Base-by-base conservation (phyloP, 305 asterid species). In the Rubia occidens region DNA sequence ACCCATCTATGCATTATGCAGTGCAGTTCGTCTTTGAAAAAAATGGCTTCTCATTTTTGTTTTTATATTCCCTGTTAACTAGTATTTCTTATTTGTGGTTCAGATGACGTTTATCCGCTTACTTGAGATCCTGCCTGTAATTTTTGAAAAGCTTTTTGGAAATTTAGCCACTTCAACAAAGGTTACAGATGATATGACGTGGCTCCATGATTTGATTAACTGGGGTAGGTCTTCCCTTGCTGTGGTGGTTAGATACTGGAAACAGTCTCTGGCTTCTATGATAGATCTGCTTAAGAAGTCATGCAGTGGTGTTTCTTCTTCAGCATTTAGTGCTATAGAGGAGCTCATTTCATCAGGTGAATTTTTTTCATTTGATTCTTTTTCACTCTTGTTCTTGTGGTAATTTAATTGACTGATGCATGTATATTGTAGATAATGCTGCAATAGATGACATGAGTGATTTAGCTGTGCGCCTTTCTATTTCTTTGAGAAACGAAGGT, bases 31-130 rank as follows among this genome's bases (percentile, higher is more conserved):
- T 72, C 47, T 60, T 32, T 21, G 32, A 45, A 18, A 44, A 21
- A 21, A 51, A 15, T 37, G 60, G 66, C 20, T 77, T 66, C 73
- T 69, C 76, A 64, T 54, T 66, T 54, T 71, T 49, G 71, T 26
- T 77, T 75, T 71, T 62, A 56, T 66, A 14, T 73, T 60, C 62
- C 47, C 72, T 72, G 56, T 43, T 18, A 39, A 59, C 44, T 72
- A 74, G 67, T 7, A 51, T 32, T 75, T 21, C 68, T 66, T 55
- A 24, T 77, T 73, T 77, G 72, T 74, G 79, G 73, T 81, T 72
- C 95, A 94, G 99, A 89, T 94, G 97, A 81, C 95, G 8, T 86
- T 92, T 76, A 86, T 94, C 83, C 91, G 99, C 64, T 66, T 94
- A 69, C 92, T 94, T 73, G 99, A 94, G 87, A 81, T 82, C 81